Base-by-base conservation (phyloP, 1,284 basidiomycete genomes). In the Trametes polyzona region DNA sequence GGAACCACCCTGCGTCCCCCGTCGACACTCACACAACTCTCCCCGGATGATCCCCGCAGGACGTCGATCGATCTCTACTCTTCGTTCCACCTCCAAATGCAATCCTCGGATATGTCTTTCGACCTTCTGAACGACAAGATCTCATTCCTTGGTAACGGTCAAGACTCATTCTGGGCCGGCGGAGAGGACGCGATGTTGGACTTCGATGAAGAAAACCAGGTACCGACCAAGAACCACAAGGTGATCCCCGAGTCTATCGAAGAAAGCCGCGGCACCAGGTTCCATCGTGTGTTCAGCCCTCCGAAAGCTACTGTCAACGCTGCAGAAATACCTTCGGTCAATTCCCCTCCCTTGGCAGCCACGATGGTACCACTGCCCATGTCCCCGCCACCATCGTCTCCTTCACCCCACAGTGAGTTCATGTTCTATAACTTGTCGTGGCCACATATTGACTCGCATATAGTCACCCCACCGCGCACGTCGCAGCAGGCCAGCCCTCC, bases 71-170 rank as follows among this genome's bases (percentile, higher is more conserved):
- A 87, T 65, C 73, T 86, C 17, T 78, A 84, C 29, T 71, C 80
- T 3, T 83, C 83, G 0, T 84, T 87, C 68, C 79, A 79, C 40
- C 65, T 84, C 41, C 83, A 86, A 46, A 71, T 86, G 52, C 75
- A 78, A 52, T 80, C 77, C 7, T 73, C 73, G n/a, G 84, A 86
- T 9, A 73, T 78, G 56, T 83, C 82, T 24, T 87, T 87, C 61
- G 84, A 88, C 65, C 65, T 87, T 46, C 64, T 88, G 55, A 86
- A 85, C 63, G 86, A 87, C 69, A 82, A 79, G 59, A 79, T 87
- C 42, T 84, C 83, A 1, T 82, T 87, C 65, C 74, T 84, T 10
- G 74, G 67, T 3, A 59, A 67, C 12, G 74, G 67, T 6, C 62
- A 70, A 10, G 74, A 74, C 46, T 72, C 73, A 2, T 68, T 74